These are phyloP conservation scores for Candida lessepsii DNA, from an alignment of 805 yeast species.

Conservation along the genomic window DNA sequence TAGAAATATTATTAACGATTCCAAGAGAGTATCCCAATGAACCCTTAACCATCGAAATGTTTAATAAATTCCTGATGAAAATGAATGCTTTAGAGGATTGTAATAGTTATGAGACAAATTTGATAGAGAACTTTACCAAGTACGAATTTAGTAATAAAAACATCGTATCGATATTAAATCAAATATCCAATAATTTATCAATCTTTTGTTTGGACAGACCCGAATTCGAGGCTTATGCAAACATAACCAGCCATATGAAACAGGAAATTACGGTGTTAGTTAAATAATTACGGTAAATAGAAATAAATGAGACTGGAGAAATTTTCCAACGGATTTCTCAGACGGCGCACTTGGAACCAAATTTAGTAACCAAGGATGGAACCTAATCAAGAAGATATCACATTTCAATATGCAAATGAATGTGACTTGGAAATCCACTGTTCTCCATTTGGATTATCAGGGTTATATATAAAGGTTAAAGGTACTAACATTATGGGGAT, in stretches of 20 bases:
- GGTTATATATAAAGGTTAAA: constrained; percentile 46
- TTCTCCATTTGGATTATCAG: constrained; percentile 56
- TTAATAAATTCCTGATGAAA: constrained; percentile 31
- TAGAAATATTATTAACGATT: constrained; percentile 33
- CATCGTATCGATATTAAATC: constrained; percentile 30
- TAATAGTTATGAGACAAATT: constrained; percentile 23
- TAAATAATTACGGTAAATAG: not conserved
- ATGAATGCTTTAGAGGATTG: constrained; percentile 7
- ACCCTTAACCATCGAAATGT: constrained; percentile 22
- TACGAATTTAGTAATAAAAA: constrained; percentile 17
- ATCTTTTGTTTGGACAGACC: constrained; percentile 13
- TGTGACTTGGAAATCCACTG: constrained; percentile 56
- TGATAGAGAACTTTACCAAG: constrained; percentile 21
- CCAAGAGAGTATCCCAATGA: constrained; percentile 35
- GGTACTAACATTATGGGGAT: constrained; percentile 53
- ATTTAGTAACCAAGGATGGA: constrained; percentile 7
- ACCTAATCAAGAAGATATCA: constrained; percentile 11
- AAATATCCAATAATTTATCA: constrained; percentile 29
- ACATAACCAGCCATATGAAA: not conserved
- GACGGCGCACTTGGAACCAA: too few species aligned
- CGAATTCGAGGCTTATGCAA: not conserved
- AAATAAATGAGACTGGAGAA: too few species aligned
- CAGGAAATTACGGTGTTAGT: not conserved
- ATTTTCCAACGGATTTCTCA: too few species aligned
- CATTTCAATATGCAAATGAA: constrained; percentile 46